Evolutionary conservation across 2,329 filamentous ascomycete species (phyloP).

Genomic region (Clarireedia sp.): DNA sequence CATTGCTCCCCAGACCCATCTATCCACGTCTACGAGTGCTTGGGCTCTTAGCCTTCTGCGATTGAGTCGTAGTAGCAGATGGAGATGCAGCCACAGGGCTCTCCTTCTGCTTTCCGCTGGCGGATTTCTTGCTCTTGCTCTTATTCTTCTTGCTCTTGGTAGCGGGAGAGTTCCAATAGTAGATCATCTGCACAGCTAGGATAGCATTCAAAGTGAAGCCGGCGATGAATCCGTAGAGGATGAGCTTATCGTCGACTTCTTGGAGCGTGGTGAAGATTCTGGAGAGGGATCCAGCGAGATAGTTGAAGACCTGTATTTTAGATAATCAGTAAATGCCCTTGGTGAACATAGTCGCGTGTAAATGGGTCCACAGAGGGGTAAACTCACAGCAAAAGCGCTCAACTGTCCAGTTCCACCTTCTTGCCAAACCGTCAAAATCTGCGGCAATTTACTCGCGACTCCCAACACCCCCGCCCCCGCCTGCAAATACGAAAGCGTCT

Average conservation of each 20-base stretch:
- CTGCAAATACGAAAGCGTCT: slow-evolving; percentile 54
- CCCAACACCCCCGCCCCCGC: slow-evolving; percentile 75
- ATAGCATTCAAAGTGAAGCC: slow-evolving; percentile 86
- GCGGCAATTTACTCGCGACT: slow-evolving; percentile 85
- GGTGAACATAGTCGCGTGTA: background rate
- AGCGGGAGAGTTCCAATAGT: slow-evolving; percentile 80
- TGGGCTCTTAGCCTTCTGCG: slow-evolving; percentile 21
- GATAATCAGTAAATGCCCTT: background rate
- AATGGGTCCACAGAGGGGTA: background rate
- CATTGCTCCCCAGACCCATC: background rate
- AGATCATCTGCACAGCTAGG: slow-evolving; percentile 82
- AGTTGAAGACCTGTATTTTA: slow-evolving; percentile 79
- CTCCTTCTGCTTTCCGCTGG: slow-evolving; percentile 35
- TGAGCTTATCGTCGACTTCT: slow-evolving; percentile 93
- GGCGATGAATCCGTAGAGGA: slow-evolving; percentile 88
- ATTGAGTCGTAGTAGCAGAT: slow-evolving; percentile 9
- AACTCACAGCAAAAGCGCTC: slow-evolving; percentile 83
- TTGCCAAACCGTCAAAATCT: slow-evolving; percentile 79
- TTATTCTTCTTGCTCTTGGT: slow-evolving; percentile 32
- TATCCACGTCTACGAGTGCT: slow-evolving; percentile 29
- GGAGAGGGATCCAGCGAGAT: slow-evolving; percentile 82
- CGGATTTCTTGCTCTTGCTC: slow-evolving; percentile 12
- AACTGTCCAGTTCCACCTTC: slow-evolving; percentile 89
- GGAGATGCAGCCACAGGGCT: slow-evolving; percentile 12
- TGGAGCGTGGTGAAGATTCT: slow-evolving; percentile 97